Evolutionary conservation across 257 asterid species (phyloP).

Genomic region (Linaria vulgaris): DNA sequence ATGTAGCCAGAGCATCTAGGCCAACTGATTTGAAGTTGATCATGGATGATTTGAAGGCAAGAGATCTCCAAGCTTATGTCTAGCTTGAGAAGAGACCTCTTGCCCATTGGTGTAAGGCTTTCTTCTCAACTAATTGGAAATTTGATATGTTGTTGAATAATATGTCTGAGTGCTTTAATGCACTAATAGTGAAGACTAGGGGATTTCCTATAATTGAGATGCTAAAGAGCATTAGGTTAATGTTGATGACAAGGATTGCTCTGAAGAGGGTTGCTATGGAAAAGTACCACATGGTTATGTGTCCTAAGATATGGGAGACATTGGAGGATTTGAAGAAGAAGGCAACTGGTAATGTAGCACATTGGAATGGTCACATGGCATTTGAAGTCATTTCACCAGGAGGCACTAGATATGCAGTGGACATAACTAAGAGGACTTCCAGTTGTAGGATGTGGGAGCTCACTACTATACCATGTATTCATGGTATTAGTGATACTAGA

Average conservation of each 20-base stretch:
- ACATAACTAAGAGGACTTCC: not conserved
- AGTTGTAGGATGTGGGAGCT: not conserved
- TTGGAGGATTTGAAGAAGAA: not conserved
- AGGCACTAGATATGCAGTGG: not conserved
- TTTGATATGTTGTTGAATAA: not conserved
- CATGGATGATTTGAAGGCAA: not conserved
- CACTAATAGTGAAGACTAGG: not conserved
- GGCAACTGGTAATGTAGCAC: not conserved
- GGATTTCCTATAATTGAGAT: not conserved
- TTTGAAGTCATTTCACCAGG: not conserved
- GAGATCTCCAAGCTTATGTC: not conserved
- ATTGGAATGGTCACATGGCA: not conserved
- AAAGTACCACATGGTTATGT: not conserved
- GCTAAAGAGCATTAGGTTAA: not conserved
- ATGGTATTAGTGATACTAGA: not conserved
- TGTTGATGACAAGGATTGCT: not conserved
- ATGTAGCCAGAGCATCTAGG: not conserved
- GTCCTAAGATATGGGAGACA: not conserved
- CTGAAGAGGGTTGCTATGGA: not conserved
- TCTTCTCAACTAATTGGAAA: not conserved
- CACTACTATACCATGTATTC: not conserved
- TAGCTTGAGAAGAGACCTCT: not conserved
- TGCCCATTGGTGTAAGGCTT: not conserved
- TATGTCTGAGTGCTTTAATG: not conserved
- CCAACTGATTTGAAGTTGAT: not conserved